These are phyloP conservation scores for Sarocladium kiliense DNA, from an alignment of 2,329 filamentous ascomycete genomes.

Conservation along the genomic window DNA sequence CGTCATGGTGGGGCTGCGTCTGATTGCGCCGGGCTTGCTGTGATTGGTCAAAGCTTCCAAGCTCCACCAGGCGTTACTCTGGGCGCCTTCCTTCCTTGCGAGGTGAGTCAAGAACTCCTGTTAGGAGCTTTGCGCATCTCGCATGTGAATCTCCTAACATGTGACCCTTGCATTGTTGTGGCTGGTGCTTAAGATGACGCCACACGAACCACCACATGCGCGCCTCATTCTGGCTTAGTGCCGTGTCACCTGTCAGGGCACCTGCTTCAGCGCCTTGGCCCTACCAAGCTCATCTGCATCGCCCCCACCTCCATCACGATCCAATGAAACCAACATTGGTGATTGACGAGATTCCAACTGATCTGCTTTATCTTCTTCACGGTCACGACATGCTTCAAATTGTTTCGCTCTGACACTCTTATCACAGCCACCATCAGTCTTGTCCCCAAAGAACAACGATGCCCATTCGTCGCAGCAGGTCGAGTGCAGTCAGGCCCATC, in stretches of 20 bases:
- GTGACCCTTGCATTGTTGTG: too few relatives aligned
- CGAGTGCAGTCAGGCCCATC: neutral
- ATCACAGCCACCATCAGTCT: neutral
- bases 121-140: too few relatives aligned
- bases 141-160: too few relatives aligned
- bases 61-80: neutral
- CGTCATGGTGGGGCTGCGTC: slow-evolving; percentile 4
- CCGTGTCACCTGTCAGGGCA: slow-evolving; percentile 4
- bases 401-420: too few relatives aligned
- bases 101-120: too few relatives aligned
- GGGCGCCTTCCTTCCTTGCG: neutral
- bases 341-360: neutral
- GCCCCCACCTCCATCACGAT: neutral
- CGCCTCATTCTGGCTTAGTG: neutral
- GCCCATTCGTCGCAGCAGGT: neutral
- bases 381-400: too few relatives aligned
- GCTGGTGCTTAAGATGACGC: neutral
- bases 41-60: slow-evolving; percentile 7
- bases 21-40: neutral
- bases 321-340: neutral
- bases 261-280: neutral
- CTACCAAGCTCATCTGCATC: neutral
- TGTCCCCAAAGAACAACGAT: neutral
- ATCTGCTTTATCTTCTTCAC: too few relatives aligned
- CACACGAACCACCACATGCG: neutral